Base-by-base conservation (phyloP, 2,329 filamentous ascomycete species). In the Arthrobotrys pseudoclavata region DNA sequence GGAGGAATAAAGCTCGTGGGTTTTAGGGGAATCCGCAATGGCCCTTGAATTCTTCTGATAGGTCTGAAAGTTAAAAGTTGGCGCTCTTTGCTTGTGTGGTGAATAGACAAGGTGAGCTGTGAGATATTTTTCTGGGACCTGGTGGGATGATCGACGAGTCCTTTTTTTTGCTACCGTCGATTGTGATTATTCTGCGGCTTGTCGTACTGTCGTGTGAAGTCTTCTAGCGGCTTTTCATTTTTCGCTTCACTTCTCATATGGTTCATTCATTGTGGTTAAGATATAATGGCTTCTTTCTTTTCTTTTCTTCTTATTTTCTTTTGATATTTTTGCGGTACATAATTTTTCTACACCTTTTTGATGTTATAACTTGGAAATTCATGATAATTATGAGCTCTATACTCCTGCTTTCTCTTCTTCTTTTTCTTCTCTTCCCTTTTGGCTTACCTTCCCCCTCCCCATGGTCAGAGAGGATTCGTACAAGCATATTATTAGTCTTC, bases 1-100 rank as follows among this genome's bases (percentile, higher is more conserved):
- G 74, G 74, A 66, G 74, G 22, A 77, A 71, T 22, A 63, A 52
- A 24, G 67, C 74, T n/a, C 60, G 74, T 45, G 74, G 74, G 62
- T 77, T 77, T 48, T 77, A 77, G 74, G 57, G 22, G 24, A 31
- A 66, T 61, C 57, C 71, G 4, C 47, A 52, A 42, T 52, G 55
- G 47, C 29, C 34, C 9, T 18, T 69, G 34, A 37, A 40, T 29
- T 53, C 42, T 29, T 55, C 63, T 29, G 34, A 50, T 37, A 37
- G 52, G 20, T 61, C 70, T 34, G 48, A 64, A 13, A 75, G 67
- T 26, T 66, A 26, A 34, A 29, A 29, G 13, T 26, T 20, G 40
- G 55, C n/a, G 37, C 7, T 50, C 40, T 62, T 34, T 62, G 18
- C 5, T 52, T 50, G 67, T 62, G 13, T 24, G 34, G 15, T 24